phyloP scores from a whole-genome alignment of 768 basidiomycete genomes.

The Boletus edulis region DNA sequence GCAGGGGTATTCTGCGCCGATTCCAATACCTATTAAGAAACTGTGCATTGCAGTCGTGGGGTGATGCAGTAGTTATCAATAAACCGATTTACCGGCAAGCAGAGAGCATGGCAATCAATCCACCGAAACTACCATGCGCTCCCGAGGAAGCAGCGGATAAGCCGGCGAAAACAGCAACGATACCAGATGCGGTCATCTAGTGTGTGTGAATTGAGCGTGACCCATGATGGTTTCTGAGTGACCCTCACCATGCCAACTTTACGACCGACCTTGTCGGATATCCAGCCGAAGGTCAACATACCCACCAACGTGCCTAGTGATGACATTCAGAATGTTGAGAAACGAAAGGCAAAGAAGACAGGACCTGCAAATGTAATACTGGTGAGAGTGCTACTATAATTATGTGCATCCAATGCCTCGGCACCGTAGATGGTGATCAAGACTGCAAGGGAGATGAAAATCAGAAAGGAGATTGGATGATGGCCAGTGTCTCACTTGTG shows the following conservation, averaged over 20 bases:
- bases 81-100: slow-evolving; percentile 60
- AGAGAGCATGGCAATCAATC: slow-evolving; percentile 74
- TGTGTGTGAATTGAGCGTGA: slow-evolving; percentile 11
- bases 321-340: slow-evolving; percentile 64
- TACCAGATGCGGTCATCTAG: slow-evolving; percentile 78
- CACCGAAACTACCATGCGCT: slow-evolving; percentile 64
- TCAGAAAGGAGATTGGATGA: neutral
- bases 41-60: slow-evolving; percentile 34
- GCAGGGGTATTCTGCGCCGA: slow-evolving; percentile 88
- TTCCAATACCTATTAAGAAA: slow-evolving; percentile 85
- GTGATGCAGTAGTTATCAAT: neutral
- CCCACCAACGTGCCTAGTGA: slow-evolving; percentile 82
- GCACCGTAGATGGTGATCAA: slow-evolving; percentile 69
- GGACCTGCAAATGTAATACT: slow-evolving; percentile 82
- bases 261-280: slow-evolving; percentile 83
- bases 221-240: neutral
- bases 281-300: slow-evolving; percentile 77
- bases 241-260: slow-evolving; percentile 80
- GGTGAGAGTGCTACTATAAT: slow-evolving; percentile 62
- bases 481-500: slow-evolving; percentile 46
- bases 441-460: slow-evolving; percentile 40
- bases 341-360: slow-evolving; percentile 59
- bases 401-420: slow-evolving; percentile 44
- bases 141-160: slow-evolving; percentile 84
- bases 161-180: slow-evolving; percentile 80